Evolutionary conservation across 2,329 filamentous ascomycete genomes (phyloP).

Genomic region (Chaetomium olivaceum): DNA sequence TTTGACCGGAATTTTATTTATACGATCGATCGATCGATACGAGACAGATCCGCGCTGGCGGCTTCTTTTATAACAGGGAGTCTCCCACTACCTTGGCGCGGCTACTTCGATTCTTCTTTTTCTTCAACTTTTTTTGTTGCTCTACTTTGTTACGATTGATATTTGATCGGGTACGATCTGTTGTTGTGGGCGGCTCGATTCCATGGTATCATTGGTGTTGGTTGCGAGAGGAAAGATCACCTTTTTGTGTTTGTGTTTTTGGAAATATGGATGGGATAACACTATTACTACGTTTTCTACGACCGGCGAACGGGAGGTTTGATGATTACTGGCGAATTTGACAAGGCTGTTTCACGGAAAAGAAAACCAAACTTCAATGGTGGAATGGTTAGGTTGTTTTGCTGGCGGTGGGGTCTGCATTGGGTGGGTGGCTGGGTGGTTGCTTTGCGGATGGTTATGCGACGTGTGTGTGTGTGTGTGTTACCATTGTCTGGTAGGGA

Average conservation of each 20-base stretch:
- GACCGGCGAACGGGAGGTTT: conserved; percentile 13
- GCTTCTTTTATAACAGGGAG: too few species aligned
- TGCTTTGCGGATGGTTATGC: not conserved
- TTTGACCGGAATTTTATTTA: not conserved
- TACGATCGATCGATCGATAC: not conserved
- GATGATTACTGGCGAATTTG: not conserved
- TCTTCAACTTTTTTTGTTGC: not conserved
- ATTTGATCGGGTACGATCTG: not conserved
- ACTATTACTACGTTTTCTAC: conserved; percentile 15
- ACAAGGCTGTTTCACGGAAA: conserved; percentile 1
- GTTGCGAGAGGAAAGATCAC: not conserved
- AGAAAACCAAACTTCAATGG: conserved; percentile 13
- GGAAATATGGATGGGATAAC: not conserved
- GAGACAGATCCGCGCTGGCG: not conserved
- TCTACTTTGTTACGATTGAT: not conserved
- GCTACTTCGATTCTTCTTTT: not conserved
- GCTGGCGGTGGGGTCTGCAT: conserved; percentile 11
- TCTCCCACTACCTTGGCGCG: too few species aligned
- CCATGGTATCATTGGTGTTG: not conserved
- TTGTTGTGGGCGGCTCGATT: not conserved
- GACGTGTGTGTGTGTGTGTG: not conserved
- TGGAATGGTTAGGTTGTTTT: not conserved
- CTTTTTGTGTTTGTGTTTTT: not conserved
- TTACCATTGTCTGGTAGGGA: not conserved
- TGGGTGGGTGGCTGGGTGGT: not conserved